Conservation (phyloP, 768 basidiomycete species). For the Boletus barrowsii region DNA sequence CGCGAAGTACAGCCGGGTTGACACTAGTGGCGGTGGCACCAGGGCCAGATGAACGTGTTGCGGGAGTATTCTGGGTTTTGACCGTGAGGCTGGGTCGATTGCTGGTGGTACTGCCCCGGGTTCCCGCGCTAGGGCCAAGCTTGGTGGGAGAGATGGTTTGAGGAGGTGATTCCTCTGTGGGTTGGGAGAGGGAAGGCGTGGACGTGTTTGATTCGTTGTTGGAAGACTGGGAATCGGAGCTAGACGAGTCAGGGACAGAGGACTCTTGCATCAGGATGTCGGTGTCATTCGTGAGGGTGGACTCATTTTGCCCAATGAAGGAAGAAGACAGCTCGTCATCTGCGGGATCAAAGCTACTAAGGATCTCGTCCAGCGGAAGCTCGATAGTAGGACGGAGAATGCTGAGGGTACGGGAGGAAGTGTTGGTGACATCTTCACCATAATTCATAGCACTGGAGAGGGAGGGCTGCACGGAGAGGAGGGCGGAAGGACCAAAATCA, state of each 20-base stretch:
- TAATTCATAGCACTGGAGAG: conserved; percentile 68
- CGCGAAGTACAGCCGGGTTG: conserved; percentile 41
- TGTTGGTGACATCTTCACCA: conserved; percentile 65
- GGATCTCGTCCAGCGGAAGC: conserved; percentile 79
- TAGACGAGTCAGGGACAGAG: conserved; percentile 9
- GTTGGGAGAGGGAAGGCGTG: conserved; percentile 36
- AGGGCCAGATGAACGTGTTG: conserved; percentile 55
- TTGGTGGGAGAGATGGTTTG: conserved; percentile 60
- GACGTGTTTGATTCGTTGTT: conserved; percentile 1
- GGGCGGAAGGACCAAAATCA: conserved; percentile 75
- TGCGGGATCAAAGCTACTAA: conserved; percentile 34
- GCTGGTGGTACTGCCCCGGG: conserved; percentile 42
- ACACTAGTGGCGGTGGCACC: conserved; percentile 63
- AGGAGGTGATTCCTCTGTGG: conserved; percentile 40
- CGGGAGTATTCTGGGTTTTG: conserved; percentile 46
- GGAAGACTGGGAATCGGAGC: conserved; percentile 11
- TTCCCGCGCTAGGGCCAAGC: conserved; percentile 51
- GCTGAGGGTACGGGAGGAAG: conserved; percentile 51
- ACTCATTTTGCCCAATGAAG: conserved; percentile 8
- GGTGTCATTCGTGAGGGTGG: conserved; percentile 5
- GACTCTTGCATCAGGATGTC: conserved; percentile 31
- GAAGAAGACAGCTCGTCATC: conserved; percentile 16
- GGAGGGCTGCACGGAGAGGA: conserved; percentile 68
- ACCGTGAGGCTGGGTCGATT: conserved; percentile 61
- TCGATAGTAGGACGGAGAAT: conserved; percentile 80